Evolutionary conservation across 2,329 filamentous ascomycete genomes (phyloP).

Genomic region (Xylaria sp.): DNA sequence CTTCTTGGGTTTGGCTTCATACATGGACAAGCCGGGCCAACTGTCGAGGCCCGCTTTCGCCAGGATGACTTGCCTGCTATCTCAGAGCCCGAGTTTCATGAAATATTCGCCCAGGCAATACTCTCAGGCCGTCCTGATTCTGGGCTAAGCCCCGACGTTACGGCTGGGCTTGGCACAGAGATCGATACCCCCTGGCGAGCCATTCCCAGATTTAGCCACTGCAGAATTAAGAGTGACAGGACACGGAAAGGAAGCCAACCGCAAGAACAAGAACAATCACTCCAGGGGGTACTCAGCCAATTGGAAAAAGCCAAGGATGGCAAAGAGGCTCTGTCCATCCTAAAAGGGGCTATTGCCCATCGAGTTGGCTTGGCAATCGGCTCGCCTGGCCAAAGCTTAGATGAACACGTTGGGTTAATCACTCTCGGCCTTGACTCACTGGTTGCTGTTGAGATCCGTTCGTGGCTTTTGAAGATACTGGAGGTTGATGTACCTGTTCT

Average conservation of each 20-base stretch:
- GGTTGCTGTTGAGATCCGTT: conserved; percentile 34
- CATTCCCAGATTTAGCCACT: not conserved
- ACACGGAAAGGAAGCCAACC: not conserved
- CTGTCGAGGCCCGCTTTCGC: conserved; percentile 4
- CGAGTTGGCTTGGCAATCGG: not conserved
- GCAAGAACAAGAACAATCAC: not conserved
- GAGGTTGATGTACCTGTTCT: conserved; percentile 32
- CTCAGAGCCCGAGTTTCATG: conserved; percentile 26
- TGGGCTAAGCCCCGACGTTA: conserved; percentile 13
- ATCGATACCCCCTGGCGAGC: not conserved
- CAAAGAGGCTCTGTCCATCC: not conserved
- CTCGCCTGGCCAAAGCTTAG: not conserved
- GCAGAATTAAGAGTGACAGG: not conserved
- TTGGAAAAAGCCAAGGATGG: not conserved
- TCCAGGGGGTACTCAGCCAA: not conserved
- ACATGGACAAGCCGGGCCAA: conserved; percentile 1
- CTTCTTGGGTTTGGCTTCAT: conserved; percentile 14
- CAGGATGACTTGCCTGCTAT: conserved; percentile 9
- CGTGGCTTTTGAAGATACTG: conserved; percentile 31
- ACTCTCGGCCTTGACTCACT: conserved; percentile 32
- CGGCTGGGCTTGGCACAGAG: conserved; percentile 23
- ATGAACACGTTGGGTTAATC: not conserved
- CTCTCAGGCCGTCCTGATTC: conserved; percentile 14
- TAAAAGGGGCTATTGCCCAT: not conserved
- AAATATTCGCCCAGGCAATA: conserved; percentile 24